Evolutionary conservation across 495 filamentous ascomycete species (phyloP).

Genomic region (Letharia columbiana): DNA sequence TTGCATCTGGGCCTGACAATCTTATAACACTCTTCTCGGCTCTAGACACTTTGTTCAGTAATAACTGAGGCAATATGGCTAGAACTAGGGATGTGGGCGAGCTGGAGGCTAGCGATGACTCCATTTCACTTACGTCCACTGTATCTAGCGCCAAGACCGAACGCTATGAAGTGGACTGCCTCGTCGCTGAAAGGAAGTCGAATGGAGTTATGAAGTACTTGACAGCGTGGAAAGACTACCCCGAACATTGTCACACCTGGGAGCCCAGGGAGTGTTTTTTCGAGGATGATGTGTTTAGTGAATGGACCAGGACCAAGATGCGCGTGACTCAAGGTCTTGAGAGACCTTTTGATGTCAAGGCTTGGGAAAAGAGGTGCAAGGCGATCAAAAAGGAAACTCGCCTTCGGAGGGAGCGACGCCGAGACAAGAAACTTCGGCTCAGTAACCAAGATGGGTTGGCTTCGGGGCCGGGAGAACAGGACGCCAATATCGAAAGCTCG

Average conservation of each 20-base stretch:
- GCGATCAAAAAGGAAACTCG: constrained; percentile 30
- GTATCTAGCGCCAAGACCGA: constrained; percentile 31
- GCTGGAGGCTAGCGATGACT: constrained; percentile 37
- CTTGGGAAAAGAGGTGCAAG: constrained; percentile 34
- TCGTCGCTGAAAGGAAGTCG: constrained; percentile 41
- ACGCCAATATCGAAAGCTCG: not conserved
- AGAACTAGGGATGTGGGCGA: not conserved
- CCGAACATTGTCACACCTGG: constrained; percentile 51
- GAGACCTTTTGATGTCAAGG: constrained; percentile 41
- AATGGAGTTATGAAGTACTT: constrained; percentile 45
- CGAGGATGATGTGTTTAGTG: constrained; percentile 35
- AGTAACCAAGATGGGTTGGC: not conserved
- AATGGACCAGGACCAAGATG: constrained; percentile 48
- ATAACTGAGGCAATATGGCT: not conserved
- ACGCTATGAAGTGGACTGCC: constrained; percentile 39
- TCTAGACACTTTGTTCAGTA: not conserved
- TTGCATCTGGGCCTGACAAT: not conserved
- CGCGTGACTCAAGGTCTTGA: constrained; percentile 36
- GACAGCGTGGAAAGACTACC: constrained; percentile 60
- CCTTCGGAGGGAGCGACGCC: constrained; percentile 39
- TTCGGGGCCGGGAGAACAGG: not conserved
- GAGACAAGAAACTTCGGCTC: not conserved
- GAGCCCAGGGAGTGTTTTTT: constrained; percentile 51
- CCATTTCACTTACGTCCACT: constrained; percentile 56
- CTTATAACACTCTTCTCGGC: not conserved